Percentiles rank a stretch among this genome's conserved stretches.
These are phyloP conservation scores for Phoma sp. DNA, from an alignment of 2,329 filamentous ascomycete species.

Conservation along the genomic window DNA sequence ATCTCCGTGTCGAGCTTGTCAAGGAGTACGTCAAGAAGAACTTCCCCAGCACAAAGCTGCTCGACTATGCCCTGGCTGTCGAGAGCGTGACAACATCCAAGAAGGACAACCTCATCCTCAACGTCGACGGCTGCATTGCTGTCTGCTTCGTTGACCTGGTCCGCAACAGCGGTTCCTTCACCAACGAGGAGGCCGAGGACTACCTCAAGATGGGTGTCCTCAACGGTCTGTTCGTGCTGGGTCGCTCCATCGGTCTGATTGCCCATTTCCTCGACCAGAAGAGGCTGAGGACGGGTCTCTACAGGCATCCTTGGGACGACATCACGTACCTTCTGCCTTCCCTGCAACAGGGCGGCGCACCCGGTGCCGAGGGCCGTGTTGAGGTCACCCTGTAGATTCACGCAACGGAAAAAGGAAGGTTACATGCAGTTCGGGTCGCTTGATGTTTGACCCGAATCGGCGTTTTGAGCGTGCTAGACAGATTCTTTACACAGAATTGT, in stretches of 20 bases:
- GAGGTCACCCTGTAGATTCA: slow-evolving; percentile 49
- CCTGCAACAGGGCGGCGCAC: slow-evolving; percentile 44
- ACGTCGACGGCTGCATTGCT: slow-evolving; percentile 97
- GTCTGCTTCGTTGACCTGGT: slow-evolving; percentile 98
- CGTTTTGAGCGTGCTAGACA: slow-evolving; percentile 43
- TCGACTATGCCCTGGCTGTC: slow-evolving; percentile 97
- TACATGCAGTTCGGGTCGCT: slow-evolving; percentile 35
- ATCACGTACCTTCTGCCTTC: slow-evolving; percentile 52
- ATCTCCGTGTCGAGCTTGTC: slow-evolving; percentile 98
- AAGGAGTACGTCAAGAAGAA: slow-evolving; percentile 98
- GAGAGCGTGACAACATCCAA: slow-evolving; percentile 98
- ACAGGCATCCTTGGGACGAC: slow-evolving; percentile 89
- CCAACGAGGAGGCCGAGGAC: slow-evolving; percentile 93
- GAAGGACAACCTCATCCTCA: slow-evolving; percentile 99
- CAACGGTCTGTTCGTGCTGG: slow-evolving; percentile 98
- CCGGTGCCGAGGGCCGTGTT: slow-evolving; percentile 51
- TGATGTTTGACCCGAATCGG: slow-evolving; percentile 33
- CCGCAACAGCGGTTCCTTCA: slow-evolving; percentile 98
- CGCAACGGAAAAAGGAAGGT: slow-evolving; percentile 32
- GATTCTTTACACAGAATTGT: slow-evolving; percentile 29
- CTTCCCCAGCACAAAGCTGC: slow-evolving; percentile 97
- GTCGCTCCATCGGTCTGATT: slow-evolving; percentile 97
- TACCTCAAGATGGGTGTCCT: slow-evolving; percentile 99
- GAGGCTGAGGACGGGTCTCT: slow-evolving; percentile 95
- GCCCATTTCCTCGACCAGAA: slow-evolving; percentile 99